phyloP scores from a whole-genome alignment of 257 asterid species.

The Buddleja alternifolia region DNA sequence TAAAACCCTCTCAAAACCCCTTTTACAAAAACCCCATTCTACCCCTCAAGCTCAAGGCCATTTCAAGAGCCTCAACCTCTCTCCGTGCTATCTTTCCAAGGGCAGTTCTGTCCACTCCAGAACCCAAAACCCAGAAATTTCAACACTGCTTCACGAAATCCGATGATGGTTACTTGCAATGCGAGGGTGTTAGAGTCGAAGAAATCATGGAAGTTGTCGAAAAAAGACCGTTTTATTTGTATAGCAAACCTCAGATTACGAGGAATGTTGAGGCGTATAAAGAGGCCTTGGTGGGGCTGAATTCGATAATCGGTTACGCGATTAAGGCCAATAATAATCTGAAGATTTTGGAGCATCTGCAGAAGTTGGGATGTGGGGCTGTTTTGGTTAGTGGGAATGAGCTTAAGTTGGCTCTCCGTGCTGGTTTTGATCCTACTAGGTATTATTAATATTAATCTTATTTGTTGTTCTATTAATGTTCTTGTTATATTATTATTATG shows the following conservation, averaged over 20 bases:
- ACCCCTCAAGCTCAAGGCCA: constrained; percentile 53
- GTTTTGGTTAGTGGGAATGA: constrained; percentile 97
- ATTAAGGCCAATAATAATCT: constrained; percentile 93
- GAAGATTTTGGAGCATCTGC: constrained; percentile 88
- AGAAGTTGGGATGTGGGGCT: constrained; percentile 83
- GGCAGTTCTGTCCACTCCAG: constrained; percentile 65
- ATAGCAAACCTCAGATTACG: constrained; percentile 84
- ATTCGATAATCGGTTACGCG: constrained; percentile 85
- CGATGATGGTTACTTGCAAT: constrained; percentile 71
- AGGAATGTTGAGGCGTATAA: constrained; percentile 86
- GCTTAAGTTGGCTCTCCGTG: constrained; percentile 76
- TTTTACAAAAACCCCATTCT: constrained; percentile 32
- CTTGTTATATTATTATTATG: no score
- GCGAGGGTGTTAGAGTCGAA: constrained; percentile 76
- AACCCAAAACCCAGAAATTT: constrained; percentile 58
- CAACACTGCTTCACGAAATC: constrained; percentile 80
- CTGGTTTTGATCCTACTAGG: constrained; percentile 94
- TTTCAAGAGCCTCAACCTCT: constrained; percentile 32
- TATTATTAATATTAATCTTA: constrained; percentile 23
- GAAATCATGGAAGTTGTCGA: constrained; percentile 73
- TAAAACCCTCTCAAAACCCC: constrained; percentile 25
- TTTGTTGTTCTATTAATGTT: no score
- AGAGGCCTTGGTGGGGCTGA: constrained; percentile 76
- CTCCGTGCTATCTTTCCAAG: constrained; percentile 34
- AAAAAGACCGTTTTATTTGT: constrained; percentile 82